Base-by-base conservation (phyloP, 2,329 filamentous ascomycete genomes). In the Alternaria viburni region DNA sequence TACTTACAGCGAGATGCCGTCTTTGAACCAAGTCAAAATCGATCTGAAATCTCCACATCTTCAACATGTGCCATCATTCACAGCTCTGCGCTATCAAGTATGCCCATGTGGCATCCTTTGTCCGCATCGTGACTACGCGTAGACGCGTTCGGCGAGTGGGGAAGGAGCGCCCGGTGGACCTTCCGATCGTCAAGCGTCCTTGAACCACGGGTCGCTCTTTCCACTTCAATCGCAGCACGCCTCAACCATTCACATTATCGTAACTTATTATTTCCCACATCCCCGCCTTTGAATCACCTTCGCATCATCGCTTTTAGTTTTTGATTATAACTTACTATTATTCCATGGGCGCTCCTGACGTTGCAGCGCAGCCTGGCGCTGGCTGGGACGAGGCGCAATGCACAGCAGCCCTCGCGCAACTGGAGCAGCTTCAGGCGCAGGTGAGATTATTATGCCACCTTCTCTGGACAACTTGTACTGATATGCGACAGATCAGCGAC, bases 381-480 rank as follows among this genome's bases (percentile, higher is more conserved):
- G 71, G 59, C 43, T 81, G 79, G 79, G 79, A 80, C 56, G 81
- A 82, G 70, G 72, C 73, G 50, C 77, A 79, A 61, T 80, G 78
- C 65, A 77, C 76, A 69, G 75, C 77, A 60, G 82, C 81, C 3
- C 81, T 85, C 44, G 81, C 81, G 32, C 78, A 81, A 49, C 75
- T 85, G 19, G 81, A 83, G 66, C 70, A 74, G 44, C 74, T 85
- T 5, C 81, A 83, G 66, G 74, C 79, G 45, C 79, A 83, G 72
- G 83, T 82, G 65, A 23, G 62, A 51, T 13, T 19, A 1, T n/a
- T 8, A 30, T 12, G 10, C 13, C 19, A 23, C 15, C 17, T 23
- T 13, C 19, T 17, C 15, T 12, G 57, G 6, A n/a, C 3, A 7
- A n/a, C 2, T 13, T 2, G 43, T 32, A 49, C 66, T 73, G 49